phyloP scores from a whole-genome alignment of 768 basidiomycete species.

The Leccinum rimulosum region DNA sequence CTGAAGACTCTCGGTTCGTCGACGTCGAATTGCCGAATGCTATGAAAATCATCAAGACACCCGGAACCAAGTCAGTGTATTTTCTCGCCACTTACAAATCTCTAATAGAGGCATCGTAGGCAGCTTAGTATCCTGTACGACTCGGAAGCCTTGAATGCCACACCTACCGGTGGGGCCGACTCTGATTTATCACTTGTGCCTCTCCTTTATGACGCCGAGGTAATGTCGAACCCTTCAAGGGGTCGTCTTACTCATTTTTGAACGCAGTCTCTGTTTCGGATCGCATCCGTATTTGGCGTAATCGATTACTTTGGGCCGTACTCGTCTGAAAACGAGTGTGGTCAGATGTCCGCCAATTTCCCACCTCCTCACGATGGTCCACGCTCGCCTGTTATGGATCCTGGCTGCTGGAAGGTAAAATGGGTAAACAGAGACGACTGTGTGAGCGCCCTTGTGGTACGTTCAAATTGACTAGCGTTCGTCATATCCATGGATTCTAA shows the following conservation, averaged over 20 bases:
- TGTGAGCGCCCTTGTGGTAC: conserved; percentile 67
- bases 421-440: conserved; percentile 78
- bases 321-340: conserved; percentile 17
- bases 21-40: conserved; percentile 52
- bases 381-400: conserved; percentile 55
- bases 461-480: conserved; percentile 10
- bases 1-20: conserved; percentile 29
- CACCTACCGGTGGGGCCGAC: conserved; percentile 12
- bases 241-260: conserved; percentile 5
- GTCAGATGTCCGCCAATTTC: conserved; percentile 17
- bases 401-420: conserved; percentile 71
- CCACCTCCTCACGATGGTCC: conserved; percentile 57
- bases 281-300: conserved; percentile 61
- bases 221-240: conserved; percentile 25
- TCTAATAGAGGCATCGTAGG: conserved; percentile 22
- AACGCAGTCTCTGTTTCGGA: conserved; percentile 46
- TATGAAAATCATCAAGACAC: conserved; percentile 59
- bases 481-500: conserved; percentile 3
- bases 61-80: conserved; percentile 47
- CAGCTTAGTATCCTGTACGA: conserved; percentile 52
- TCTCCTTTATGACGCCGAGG: conserved; percentile 59
- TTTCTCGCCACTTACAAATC: not conserved
- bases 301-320: conserved; percentile 54
- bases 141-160: conserved; percentile 43
- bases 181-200: conserved; percentile 50